Evolutionary conservation across 805 yeast genomes (phyloP).

Genomic region (Nakazawaea molendinolei): DNA sequence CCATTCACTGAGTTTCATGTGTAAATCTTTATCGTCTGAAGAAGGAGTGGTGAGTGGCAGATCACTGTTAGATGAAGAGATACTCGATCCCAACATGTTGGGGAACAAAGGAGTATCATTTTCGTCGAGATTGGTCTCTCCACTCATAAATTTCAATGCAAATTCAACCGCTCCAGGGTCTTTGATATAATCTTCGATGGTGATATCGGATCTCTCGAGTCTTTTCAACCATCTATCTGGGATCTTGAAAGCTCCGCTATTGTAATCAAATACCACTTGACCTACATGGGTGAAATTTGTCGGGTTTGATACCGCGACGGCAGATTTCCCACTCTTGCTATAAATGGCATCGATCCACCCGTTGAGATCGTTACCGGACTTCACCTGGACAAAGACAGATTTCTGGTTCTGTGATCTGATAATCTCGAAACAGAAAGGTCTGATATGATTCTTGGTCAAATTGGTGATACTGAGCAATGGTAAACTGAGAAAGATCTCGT

Average conservation of each 20-base stretch:
- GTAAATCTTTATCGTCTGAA: constrained; percentile 20
- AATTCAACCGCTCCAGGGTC: constrained; percentile 62
- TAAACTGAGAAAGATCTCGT: constrained; percentile 43
- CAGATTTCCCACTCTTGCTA: constrained; percentile 32
- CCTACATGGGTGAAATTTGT: constrained; percentile 93
- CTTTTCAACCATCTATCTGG: constrained; percentile 54
- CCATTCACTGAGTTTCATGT: constrained; percentile 32
- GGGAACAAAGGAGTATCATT: constrained; percentile 16
- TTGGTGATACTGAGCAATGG: constrained; percentile 55
- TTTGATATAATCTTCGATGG: constrained; percentile 55
- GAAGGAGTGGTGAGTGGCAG: constrained; percentile 15
- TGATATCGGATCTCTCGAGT: constrained; percentile 51
- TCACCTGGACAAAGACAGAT: constrained; percentile 68
- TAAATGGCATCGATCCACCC: constrained; percentile 89
- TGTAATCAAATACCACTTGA: constrained; percentile 82
- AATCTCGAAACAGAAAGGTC: constrained; percentile 79
- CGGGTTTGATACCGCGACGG: constrained; percentile 72
- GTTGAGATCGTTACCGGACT: constrained; percentile 71
- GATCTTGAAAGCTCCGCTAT: constrained; percentile 47
- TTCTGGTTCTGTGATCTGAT: constrained; percentile 36
- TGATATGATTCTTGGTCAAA: constrained; percentile 61
- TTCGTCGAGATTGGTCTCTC: constrained; percentile 35
- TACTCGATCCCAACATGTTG: constrained; percentile 4
- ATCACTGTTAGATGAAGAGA: neutral
- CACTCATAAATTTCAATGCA: constrained; percentile 49